A percentile compares a stretch with the other conserved stretches of the same genome.
Evolutionary conservation across 2,329 filamentous ascomycete species (phyloP).

Genomic region (Aspergillus ochraceoroseus): DNA sequence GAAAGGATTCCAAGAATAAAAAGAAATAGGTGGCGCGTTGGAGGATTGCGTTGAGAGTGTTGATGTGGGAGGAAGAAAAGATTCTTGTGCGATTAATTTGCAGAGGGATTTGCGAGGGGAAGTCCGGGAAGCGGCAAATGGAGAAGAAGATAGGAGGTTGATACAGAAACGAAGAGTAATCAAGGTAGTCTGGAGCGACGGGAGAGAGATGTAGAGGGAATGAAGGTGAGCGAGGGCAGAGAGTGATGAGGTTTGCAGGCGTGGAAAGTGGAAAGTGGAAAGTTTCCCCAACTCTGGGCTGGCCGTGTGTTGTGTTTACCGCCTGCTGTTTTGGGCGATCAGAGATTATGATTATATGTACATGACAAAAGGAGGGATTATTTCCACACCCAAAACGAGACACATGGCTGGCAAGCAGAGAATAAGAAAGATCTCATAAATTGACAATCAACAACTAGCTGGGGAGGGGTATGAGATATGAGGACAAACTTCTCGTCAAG

Average conservation of each 20-base stretch:
- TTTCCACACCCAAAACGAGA: no score
- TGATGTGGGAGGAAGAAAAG: constrained; percentile 20
- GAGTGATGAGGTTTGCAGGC: constrained; percentile 9
- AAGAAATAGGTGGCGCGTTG: constrained; percentile 21
- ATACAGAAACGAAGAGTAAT: constrained; percentile 3
- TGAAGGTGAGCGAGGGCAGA: constrained; percentile 12
- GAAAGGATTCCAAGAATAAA: constrained; percentile 13
- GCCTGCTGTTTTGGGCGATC: no score
- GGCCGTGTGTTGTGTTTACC: no score
- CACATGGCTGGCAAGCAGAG: no score
- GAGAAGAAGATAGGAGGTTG: constrained; percentile 15
- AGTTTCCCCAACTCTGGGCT: constrained; percentile 7
- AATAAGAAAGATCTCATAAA: constrained; percentile 8
- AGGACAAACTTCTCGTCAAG: constrained; percentile 16
- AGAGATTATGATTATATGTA: not conserved
- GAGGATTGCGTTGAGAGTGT: constrained; percentile 12
- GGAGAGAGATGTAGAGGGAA: constrained; percentile 5
- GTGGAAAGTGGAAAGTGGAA: constrained; percentile 7
- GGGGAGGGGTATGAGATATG: constrained; percentile 22
- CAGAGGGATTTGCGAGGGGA: constrained; percentile 21
- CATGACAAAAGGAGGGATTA: no score
- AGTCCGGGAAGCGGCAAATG: constrained; percentile 14
- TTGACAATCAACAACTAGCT: constrained; percentile 8
- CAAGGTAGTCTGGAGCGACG: constrained; percentile 4
- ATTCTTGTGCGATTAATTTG: constrained; percentile 29